Evolutionary conservation across 1,284 basidiomycete genomes (phyloP).

Genomic region (Bjerkandera adusta): DNA sequence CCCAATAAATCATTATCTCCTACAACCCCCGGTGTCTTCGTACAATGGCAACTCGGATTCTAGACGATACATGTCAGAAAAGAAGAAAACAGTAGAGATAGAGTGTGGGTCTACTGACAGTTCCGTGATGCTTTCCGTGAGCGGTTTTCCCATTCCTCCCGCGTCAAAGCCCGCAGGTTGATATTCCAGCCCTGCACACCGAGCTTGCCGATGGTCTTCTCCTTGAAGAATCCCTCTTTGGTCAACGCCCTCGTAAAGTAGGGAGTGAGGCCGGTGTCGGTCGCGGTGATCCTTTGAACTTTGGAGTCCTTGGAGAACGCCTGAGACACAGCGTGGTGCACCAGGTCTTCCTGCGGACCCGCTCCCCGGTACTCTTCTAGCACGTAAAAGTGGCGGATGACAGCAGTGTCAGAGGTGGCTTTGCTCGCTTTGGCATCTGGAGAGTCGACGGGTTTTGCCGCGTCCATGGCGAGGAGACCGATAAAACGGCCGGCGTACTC

Average conservation of each 20-base stretch:
- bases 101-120: too few species aligned
- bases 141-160: slow-evolving; percentile 9
- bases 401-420: slow-evolving; percentile 46
- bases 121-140: not conserved
- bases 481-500: slow-evolving; percentile 59
- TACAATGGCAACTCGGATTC: too few species aligned
- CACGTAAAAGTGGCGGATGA: slow-evolving; percentile 77
- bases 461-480: slow-evolving; percentile 72
- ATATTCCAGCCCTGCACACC: slow-evolving; percentile 56
- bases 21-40: too few species aligned
- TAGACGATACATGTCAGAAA: too few species aligned
- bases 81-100: too few species aligned
- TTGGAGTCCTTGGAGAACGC: slow-evolving; percentile 47
- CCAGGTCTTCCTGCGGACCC: slow-evolving; percentile 64
- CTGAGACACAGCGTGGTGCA: slow-evolving; percentile 54
- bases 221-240: slow-evolving; percentile 50
- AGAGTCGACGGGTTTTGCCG: slow-evolving; percentile 41
- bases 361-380: slow-evolving; percentile 59
- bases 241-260: slow-evolving; percentile 49
- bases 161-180: slow-evolving; percentile 10
- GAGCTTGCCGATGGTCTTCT: slow-evolving; percentile 39
- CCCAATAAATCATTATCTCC: too few species aligned
- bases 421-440: slow-evolving; percentile 28
- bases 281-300: slow-evolving; percentile 44
- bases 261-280: slow-evolving; percentile 47